Evolutionary conservation across 2,329 filamentous ascomycete species (phyloP).

Genomic region (Verticillium isaacii): DNA sequence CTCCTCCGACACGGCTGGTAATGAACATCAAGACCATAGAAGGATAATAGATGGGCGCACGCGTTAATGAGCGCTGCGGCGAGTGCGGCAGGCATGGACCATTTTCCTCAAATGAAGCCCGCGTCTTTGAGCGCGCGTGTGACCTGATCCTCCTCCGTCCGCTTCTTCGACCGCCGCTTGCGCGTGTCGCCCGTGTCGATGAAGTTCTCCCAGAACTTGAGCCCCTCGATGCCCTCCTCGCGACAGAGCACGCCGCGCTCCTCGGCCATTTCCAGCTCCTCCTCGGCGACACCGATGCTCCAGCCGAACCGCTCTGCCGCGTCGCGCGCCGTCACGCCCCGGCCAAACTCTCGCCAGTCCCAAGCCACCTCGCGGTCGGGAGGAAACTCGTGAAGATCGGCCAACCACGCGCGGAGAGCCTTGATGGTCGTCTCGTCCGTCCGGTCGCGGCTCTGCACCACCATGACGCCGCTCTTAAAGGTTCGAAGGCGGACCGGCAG

Average conservation of each 20-base stretch:
- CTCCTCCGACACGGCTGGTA: background rate
- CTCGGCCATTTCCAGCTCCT: conserved; percentile 96
- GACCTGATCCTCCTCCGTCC: conserved; percentile 34
- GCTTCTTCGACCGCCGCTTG: conserved; percentile 18
- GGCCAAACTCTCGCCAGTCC: conserved; percentile 75
- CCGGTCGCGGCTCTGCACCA: conserved; percentile 82
- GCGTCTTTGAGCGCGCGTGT: conserved; percentile 35
- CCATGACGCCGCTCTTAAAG: conserved; percentile 91
- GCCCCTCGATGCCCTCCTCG: conserved; percentile 85
- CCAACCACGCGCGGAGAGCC: conserved; percentile 71
- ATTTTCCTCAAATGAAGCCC: background rate
- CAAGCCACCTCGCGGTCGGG: conserved; percentile 62
- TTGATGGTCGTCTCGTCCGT: conserved; percentile 87
- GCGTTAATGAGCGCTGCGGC: background rate
- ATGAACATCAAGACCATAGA: background rate
- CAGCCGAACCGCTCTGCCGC: conserved; percentile 87
- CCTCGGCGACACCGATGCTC: conserved; percentile 93
- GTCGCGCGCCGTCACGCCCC: conserved; percentile 85
- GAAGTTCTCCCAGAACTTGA: conserved; percentile 89
- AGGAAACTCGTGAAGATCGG: conserved; percentile 62
- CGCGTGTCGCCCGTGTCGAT: conserved; percentile 40
- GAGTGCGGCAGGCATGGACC: background rate
- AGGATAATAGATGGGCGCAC: background rate
- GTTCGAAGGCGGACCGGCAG: conserved; percentile 81
- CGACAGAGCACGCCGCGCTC: conserved; percentile 82